Evolutionary conservation across 2,329 filamentous ascomycete species (phyloP).

Genomic region (Xylaria digitata): DNA sequence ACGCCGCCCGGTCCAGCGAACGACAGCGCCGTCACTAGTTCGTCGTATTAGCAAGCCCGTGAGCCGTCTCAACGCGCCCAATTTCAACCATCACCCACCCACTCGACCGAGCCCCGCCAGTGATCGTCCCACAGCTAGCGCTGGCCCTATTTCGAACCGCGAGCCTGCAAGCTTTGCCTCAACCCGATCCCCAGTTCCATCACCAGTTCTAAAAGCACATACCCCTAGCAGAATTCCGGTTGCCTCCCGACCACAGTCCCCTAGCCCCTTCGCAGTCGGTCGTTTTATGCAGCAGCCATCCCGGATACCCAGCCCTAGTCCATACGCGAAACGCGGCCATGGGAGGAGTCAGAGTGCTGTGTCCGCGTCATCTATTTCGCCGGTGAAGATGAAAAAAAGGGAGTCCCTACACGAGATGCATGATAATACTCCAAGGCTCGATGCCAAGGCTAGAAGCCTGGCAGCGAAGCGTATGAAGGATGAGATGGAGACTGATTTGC

Average conservation of each 20-base stretch:
- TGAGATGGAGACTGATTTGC: conserved; percentile 81
- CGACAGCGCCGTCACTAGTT: conserved; percentile 45
- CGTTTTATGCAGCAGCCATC: conserved; percentile 42
- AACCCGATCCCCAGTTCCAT: conserved; percentile 55
- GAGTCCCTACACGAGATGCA: conserved; percentile 44
- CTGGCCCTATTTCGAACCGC: conserved; percentile 54
- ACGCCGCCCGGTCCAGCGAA: conserved; percentile 48
- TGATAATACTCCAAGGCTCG: conserved; percentile 62
- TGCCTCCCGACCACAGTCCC: conserved; percentile 48
- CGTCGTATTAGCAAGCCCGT: conserved; percentile 61
- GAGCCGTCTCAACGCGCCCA: conserved; percentile 50
- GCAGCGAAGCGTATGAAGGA: conserved; percentile 77
- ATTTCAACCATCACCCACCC: conserved; percentile 50
- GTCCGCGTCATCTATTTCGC: conserved; percentile 55
- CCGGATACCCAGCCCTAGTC: conserved; percentile 48
- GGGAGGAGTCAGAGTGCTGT: conserved; percentile 60
- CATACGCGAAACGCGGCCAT: conserved; percentile 50
- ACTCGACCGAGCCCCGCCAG: conserved; percentile 61
- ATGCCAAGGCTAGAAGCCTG: conserved; percentile 77
- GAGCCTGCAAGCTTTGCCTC: conserved; percentile 67
- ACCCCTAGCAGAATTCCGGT: conserved; percentile 59
- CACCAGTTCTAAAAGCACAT: conserved; percentile 34
- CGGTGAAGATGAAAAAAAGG: conserved; percentile 37
- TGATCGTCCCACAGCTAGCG: conserved; percentile 53
- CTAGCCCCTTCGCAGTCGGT: conserved; percentile 38